Base-by-base conservation (phyloP, 495 filamentous ascomycete species). In the Letharia columbiana region DNA sequence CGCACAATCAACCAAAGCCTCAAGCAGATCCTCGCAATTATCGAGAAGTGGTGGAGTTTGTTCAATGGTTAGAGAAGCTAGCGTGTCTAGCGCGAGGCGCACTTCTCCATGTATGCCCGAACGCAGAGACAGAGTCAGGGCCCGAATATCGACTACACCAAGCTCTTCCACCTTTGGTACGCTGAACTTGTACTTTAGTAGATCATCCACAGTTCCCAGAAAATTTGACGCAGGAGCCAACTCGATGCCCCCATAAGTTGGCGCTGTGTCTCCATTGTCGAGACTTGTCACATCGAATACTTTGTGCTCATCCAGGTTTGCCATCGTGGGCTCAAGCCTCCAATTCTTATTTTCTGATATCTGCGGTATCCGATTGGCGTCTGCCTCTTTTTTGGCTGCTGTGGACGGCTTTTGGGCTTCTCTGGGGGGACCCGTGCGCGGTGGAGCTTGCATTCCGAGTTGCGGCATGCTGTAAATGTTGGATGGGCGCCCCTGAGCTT, bases 91-190 rank as follows among this genome's bases (percentile, higher is more conserved):
- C 17, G 94, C 93, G 69, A 96, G 77, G 13, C 92, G 87, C 37
- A 96, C 85, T 74, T 98, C 94, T 17, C 86, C 86, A 70, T 91
- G 84, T 61, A 98, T 90, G 4, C 93, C 94, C 66, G 89, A 96
- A 67, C 95, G 91, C n/a, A 98, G 79, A 71, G 91, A 90, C 82
- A 91, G 90, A 2, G 86, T 96, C 50, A 98, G 80, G n/a, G 93
- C 91, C 69, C 91, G 89, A 39, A 97, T 87, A 71, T 98, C 92
- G 63, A 98, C 87, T 20, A 89, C 78, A 15, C 94, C 94, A 40
- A 97, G 78, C 69, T 98, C 93, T 6, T 79, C 76, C n/a, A 89
- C 82, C 1, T 77, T 75, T 4, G 94, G 94, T 52, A 92, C 80
- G 67, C 86, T 87, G 2, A 91, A 90, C 70, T 85, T 89, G 68